Evolutionary conservation across 2,329 filamentous ascomycete genomes (phyloP).

Genomic region (Lojkania enalia): DNA sequence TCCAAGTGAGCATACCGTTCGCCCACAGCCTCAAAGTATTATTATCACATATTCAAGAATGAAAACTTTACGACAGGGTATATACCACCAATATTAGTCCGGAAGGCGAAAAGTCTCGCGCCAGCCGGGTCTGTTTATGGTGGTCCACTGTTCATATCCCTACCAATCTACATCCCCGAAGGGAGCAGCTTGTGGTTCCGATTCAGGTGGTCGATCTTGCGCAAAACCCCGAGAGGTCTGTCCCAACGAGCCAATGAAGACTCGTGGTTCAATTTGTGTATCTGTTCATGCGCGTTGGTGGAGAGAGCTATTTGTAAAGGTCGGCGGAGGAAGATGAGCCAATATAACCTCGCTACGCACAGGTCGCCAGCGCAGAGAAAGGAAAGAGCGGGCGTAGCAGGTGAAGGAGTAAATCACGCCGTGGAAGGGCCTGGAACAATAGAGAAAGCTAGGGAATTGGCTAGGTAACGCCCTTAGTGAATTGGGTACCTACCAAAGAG

Average conservation of each 20-base stretch:
- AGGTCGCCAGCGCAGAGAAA: constrained; percentile 9
- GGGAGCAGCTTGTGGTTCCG: constrained; percentile 5
- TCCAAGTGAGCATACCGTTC: too few relatives aligned
- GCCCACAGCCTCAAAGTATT: too few relatives aligned
- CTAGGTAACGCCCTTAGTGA: not conserved
- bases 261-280: not conserved
- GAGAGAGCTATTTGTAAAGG: too few relatives aligned
- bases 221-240: not conserved
- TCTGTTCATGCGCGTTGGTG: not conserved
- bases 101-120: constrained; percentile 37
- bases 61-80: too few relatives aligned
- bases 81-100: constrained; percentile 43
- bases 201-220: not conserved
- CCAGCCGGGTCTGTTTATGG: constrained; percentile 39
- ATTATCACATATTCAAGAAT: too few relatives aligned
- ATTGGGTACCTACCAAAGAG: not conserved
- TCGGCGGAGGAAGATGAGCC: constrained; percentile 5
- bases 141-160: constrained; percentile 17
- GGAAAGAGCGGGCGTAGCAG: too few relatives aligned
- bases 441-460: not conserved
- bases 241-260: not conserved
- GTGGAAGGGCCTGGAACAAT: not conserved
- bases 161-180: constrained; percentile 7
- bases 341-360: constrained; percentile 6
- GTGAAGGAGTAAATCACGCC: too few relatives aligned